Evolutionary conservation across 2,329 filamentous ascomycete genomes (phyloP).

Genomic region (Fusarium graminum): DNA sequence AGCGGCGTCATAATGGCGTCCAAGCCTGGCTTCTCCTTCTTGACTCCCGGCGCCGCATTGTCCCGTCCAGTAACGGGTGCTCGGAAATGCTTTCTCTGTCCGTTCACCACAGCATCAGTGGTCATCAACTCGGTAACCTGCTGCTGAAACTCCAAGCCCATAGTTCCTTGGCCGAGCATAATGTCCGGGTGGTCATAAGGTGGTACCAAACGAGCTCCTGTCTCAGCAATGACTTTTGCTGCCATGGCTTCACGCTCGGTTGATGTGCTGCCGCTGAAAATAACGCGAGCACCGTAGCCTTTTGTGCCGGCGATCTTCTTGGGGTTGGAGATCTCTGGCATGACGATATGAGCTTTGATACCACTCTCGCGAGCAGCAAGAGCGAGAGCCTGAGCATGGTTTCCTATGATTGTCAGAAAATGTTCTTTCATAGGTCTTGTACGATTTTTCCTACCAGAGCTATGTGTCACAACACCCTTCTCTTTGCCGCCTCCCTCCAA

Average conservation of each 20-base stretch:
- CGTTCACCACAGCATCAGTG: constrained; percentile 38
- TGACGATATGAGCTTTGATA: constrained; percentile 88
- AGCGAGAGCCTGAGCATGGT: constrained; percentile 93
- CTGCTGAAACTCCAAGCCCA: constrained; percentile 82
- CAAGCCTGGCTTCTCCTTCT: constrained; percentile 56
- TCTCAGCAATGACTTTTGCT: constrained; percentile 74
- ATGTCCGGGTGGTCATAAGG: constrained; percentile 95
- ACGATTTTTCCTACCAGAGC: constrained; percentile 72
- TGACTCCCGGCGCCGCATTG: constrained; percentile 23
- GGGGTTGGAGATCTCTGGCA: constrained; percentile 88
- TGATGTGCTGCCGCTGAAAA: constrained; percentile 85
- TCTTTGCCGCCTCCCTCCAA: constrained; percentile 69
- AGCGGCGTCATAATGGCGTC: constrained; percentile 85
- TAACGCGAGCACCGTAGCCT: constrained; percentile 80
- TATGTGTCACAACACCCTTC: constrained; percentile 89
- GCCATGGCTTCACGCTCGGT: constrained; percentile 85
- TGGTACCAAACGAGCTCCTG: constrained; percentile 83
- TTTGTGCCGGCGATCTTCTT: constrained; percentile 88
- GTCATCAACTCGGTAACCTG: constrained; percentile 73
- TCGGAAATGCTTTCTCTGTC: constrained; percentile 32
- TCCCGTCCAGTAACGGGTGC: constrained; percentile 43
- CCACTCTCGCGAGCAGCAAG: constrained; percentile 81
- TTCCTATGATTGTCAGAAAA: constrained; percentile 67
- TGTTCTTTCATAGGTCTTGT: neutral
- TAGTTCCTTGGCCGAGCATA: constrained; percentile 92